Percentiles rank a stretch among this genome's conserved stretches.
Evolutionary conservation across 2,329 filamentous ascomycete species (phyloP).

Genomic region (Aspergillus japonicus): DNA sequence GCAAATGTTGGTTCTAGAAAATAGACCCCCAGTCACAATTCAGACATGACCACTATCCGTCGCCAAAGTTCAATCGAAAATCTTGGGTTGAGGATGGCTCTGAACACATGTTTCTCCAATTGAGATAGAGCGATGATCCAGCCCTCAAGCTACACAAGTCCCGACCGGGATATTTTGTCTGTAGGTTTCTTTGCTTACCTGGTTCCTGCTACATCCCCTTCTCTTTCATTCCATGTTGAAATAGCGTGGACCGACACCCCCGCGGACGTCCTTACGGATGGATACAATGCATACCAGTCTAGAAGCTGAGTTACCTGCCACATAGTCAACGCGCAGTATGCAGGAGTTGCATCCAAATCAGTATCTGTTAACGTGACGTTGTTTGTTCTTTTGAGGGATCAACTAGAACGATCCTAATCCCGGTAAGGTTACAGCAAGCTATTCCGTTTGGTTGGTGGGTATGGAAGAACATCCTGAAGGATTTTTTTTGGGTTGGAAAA

Average conservation of each 20-base stretch:
- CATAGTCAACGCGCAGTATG: neutral
- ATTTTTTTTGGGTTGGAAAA: neutral
- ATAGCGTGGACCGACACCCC: too few relatives aligned
- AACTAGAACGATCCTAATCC: slow-evolving; percentile 10
- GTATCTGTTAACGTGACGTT: neutral
- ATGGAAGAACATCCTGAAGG: slow-evolving; percentile 2
- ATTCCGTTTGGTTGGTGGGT: neutral
- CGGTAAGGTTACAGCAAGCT: slow-evolving; percentile 8
- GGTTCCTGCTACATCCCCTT: too few relatives aligned
- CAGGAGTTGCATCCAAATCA: neutral
- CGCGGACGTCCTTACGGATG: too few relatives aligned
- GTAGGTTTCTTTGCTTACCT: too few relatives aligned
- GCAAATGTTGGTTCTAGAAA: neutral
- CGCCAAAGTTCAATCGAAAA: neutral
- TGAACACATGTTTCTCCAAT: neutral
- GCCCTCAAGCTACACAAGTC: neutral
- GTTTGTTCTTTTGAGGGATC: slow-evolving; percentile 5
- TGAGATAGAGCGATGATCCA: neutral
- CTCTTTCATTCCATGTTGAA: too few relatives aligned
- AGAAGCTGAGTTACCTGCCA: neutral
- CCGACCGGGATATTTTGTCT: too few relatives aligned
- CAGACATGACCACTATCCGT: neutral
- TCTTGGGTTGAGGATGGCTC: neutral
- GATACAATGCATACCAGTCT: too few relatives aligned
- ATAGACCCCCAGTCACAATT: neutral